These are phyloP conservation scores for Gnomoniopsis smithogilvyi DNA, from an alignment of 2,329 filamentous ascomycete species.

Conservation along the genomic window DNA sequence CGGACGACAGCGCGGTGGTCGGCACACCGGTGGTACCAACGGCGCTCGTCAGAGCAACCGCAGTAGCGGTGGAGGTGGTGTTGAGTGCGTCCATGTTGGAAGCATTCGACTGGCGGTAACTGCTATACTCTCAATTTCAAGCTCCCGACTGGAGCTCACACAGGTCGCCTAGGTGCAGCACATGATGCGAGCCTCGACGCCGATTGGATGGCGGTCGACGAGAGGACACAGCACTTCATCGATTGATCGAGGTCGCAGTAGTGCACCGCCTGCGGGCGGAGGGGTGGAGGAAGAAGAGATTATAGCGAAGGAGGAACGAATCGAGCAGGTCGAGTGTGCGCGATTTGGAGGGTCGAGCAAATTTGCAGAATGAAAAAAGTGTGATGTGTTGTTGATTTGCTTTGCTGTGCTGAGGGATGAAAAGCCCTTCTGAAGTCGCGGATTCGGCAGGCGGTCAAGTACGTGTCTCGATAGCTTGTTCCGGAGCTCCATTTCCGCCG, in stretches of 20 bases:
- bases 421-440: background rate
- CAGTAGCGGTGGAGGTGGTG: conserved; percentile 7
- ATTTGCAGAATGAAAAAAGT: background rate
- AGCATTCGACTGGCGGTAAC: background rate
- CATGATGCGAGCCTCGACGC: conserved; percentile 18
- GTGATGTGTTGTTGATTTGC: background rate
- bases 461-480: too few relatives aligned
- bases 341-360: background rate
- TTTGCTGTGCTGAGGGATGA: background rate
- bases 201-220: conserved; percentile 15
- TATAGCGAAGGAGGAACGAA: background rate
- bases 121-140: background rate
- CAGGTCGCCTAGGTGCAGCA: conserved; percentile 15
- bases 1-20: conserved; percentile 32
- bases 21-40: conserved; percentile 27
- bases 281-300: background rate
- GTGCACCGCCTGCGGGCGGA: background rate
- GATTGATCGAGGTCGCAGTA: conserved; percentile 3
- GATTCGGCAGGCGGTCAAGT: background rate
- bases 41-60: conserved; percentile 4
- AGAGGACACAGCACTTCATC: conserved; percentile 8
- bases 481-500: conserved; percentile 4
- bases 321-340: too few relatives aligned
- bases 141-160: conserved; percentile 2
- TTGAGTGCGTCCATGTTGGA: conserved; percentile 16